A percentile compares a stretch with the other conserved stretches of the same genome.
Evolutionary conservation across 176 grass and related monocot genomes (phyloP).

Genomic region (Musa itinerans): DNA sequence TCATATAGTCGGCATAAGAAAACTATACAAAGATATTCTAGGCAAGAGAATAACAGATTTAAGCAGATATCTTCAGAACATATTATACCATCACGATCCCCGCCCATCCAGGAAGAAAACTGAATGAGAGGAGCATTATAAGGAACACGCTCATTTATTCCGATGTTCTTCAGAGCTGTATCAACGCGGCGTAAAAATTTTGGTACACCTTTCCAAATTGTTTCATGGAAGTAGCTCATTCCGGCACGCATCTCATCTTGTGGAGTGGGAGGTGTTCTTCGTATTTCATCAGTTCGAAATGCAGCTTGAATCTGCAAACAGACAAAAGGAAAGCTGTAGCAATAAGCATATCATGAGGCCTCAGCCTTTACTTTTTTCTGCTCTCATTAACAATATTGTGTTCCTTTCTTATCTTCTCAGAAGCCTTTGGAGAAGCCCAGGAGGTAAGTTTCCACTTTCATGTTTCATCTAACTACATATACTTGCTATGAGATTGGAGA

Average conservation of each 20-base stretch:
- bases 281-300: conserved; percentile 97
- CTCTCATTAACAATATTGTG: not conserved
- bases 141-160: conserved; percentile 83
- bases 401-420: not conserved
- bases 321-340: not conserved
- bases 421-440: too few species aligned
- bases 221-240: conserved; percentile 98
- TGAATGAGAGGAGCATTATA: conserved; percentile 96
- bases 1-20: not conserved
- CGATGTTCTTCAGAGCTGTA: conserved; percentile 90
- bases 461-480: too few species aligned
- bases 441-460: too few species aligned
- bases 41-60: not conserved
- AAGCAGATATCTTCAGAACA: conserved; percentile 1
- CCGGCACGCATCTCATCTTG: conserved; percentile 98
- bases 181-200: conserved; percentile 98
- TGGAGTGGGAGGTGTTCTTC: conserved; percentile 73
- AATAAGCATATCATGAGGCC: not conserved
- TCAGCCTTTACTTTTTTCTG: not conserved
- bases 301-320: conserved; percentile 76
- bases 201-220: conserved; percentile 96
- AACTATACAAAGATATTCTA: not conserved
- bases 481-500: too few species aligned
- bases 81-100: conserved; percentile 93
- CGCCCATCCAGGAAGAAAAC: conserved; percentile 99